Evolutionary conservation across 1,284 basidiomycete genomes (phyloP).

Genomic region (Boletus mariae): DNA sequence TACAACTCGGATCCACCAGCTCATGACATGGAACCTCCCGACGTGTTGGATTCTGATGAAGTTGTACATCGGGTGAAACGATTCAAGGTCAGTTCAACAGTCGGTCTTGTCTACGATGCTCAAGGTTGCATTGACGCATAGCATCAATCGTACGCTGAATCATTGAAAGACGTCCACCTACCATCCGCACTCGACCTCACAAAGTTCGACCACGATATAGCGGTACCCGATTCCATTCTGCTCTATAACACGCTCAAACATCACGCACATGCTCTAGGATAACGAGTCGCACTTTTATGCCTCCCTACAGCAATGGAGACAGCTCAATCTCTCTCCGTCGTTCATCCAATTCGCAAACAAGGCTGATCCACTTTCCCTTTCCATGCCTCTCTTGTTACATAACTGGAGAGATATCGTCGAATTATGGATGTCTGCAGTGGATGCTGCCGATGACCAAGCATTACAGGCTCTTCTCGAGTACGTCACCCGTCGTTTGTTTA

Average conservation of each 20-base stretch:
- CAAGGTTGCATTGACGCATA: constrained; percentile 27
- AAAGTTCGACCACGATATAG: constrained; percentile 58
- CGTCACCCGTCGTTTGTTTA: constrained; percentile 25
- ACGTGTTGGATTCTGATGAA: neutral
- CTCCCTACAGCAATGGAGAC: constrained; percentile 67
- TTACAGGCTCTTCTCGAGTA: constrained; percentile 69
- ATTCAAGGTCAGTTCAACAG: neutral
- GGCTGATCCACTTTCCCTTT: constrained; percentile 61
- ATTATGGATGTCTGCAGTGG: constrained; percentile 56
- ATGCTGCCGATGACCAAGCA: constrained; percentile 63
- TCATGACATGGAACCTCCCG: neutral
- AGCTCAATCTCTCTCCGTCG: constrained; percentile 74
- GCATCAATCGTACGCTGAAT: constrained; percentile 71
- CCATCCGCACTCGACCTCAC: constrained; percentile 59
- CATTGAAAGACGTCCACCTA: constrained; percentile 67
- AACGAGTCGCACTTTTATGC: constrained; percentile 70
- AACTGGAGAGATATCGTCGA: constrained; percentile 69
- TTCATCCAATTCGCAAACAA: constrained; percentile 71
- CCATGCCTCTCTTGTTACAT: constrained; percentile 78
- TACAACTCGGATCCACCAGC: too few relatives aligned
- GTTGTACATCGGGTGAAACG: neutral
- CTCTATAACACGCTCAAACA: constrained; percentile 1
- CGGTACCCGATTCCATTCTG: constrained; percentile 34
- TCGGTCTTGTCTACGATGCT: neutral
- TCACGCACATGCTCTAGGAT: constrained; percentile 43